These are phyloP conservation scores for Aquilaria malaccensis DNA, from an alignment of 345 rosid genomes.

Conservation along the genomic window DNA sequence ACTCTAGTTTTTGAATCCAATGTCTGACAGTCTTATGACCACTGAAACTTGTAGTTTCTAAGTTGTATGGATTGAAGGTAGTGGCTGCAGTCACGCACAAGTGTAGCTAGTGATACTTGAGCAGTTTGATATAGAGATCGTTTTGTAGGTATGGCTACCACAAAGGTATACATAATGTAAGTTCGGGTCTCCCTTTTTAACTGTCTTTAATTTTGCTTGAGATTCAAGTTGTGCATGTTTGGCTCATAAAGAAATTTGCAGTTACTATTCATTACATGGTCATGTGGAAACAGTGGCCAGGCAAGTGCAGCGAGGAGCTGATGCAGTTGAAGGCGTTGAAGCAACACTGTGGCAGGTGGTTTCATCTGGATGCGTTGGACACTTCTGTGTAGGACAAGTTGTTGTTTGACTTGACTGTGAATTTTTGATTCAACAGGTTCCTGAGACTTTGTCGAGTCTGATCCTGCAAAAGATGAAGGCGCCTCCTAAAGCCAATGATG, in stretches of 20 bases:
- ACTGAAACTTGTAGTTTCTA: too few relatives aligned
- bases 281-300: conserved; percentile 94
- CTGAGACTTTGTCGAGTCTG: conserved; percentile 58
- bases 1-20: too few relatives aligned
- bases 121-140: background rate
- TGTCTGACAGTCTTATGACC: too few relatives aligned
- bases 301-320: conserved; percentile 74
- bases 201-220: background rate
- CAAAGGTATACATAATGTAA: conserved; percentile 64
- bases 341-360: conserved; percentile 92
- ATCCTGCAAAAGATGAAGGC: conserved; percentile 79
- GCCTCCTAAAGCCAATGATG: conserved; percentile 62
- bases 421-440: conserved; percentile 36
- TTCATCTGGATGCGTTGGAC: background rate
- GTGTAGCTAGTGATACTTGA: too few relatives aligned
- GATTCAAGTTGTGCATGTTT: background rate
- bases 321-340: conserved; percentile 63
- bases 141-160: conserved; percentile 33
- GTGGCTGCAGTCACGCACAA: too few relatives aligned
- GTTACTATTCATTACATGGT: conserved; percentile 72
- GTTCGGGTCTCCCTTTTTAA: conserved; percentile 13
- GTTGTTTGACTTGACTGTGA: background rate
- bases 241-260: conserved; percentile 6
- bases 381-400: background rate
- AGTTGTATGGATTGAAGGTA: too few relatives aligned